phyloP scores from a whole-genome alignment of 2,329 filamentous ascomycete species.

The Lecanicillium sp. region DNA sequence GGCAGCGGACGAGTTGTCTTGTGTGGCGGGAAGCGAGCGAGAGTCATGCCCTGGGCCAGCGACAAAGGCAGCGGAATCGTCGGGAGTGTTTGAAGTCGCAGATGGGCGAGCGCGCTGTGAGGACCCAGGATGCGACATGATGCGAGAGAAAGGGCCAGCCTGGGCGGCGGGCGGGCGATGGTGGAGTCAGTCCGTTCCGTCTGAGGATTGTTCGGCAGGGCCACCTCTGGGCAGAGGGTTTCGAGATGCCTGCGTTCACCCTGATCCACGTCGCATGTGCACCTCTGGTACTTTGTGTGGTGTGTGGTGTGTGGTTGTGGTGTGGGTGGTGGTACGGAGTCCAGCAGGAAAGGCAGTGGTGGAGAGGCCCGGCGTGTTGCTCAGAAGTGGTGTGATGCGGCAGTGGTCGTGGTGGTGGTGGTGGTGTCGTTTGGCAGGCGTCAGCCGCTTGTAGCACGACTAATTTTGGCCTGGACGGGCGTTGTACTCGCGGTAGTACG shows the following conservation, averaged over 20 bases:
- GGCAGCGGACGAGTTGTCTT: neutral
- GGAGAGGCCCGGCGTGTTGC: too few relatives aligned
- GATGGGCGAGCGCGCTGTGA: neutral
- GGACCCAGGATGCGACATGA: conserved; percentile 9
- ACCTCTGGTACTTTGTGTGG: conserved; percentile 10
- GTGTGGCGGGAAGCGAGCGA: neutral
- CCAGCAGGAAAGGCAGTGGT: too few relatives aligned
- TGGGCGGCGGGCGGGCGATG: conserved; percentile 4
- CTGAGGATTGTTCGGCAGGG: conserved; percentile 3
- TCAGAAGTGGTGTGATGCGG: too few relatives aligned
- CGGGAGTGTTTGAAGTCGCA: neutral
- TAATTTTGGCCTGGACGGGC: too few relatives aligned
- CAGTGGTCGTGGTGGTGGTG: too few relatives aligned
- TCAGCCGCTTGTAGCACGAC: too few relatives aligned
- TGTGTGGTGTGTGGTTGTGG: conserved; percentile 1
- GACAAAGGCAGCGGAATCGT: neutral
- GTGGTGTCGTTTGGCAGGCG: too few relatives aligned
- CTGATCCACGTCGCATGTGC: conserved; percentile 40
- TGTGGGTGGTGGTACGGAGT: conserved; percentile 1
- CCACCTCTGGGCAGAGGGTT: conserved; percentile 17
- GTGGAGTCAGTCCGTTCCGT: neutral
- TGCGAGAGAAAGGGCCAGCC: too few relatives aligned
- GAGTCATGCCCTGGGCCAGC: neutral
- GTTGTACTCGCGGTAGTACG: too few relatives aligned
- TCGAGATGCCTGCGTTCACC: conserved; percentile 33